Evolutionary conservation across 2,329 filamentous ascomycete species (phyloP).

Genomic region (Microsporum audouinii): DNA sequence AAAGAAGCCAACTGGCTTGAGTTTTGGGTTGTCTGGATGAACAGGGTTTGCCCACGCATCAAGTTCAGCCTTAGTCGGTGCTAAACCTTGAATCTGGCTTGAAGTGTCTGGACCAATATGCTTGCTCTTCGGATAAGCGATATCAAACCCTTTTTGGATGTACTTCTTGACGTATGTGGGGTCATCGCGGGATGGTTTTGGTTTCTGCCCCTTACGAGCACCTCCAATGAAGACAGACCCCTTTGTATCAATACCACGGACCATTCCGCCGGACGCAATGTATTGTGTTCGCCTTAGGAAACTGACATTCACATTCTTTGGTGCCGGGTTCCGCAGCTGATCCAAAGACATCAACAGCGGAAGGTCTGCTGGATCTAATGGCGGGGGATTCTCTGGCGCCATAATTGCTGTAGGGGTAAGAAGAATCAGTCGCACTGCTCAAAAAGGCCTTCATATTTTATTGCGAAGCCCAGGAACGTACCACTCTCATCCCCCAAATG

Average conservation of each 20-base stretch:
- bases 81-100: constrained; percentile 43
- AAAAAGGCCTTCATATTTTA: neutral
- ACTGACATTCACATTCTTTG: constrained; percentile 66
- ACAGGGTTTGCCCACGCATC: constrained; percentile 50
- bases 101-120: constrained; percentile 46
- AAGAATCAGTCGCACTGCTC: neutral
- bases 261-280: constrained; percentile 43
- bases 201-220: constrained; percentile 20
- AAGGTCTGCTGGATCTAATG: constrained; percentile 72
- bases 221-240: constrained; percentile 18
- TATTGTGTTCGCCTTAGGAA: constrained; percentile 96
- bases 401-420: constrained; percentile 56
- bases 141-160: constrained; percentile 53
- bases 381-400: constrained; percentile 57
- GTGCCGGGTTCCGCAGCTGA: constrained; percentile 71
- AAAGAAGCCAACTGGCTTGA: constrained; percentile 49
- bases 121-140: constrained; percentile 51
- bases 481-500: constrained; percentile 92
- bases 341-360: constrained; percentile 72
- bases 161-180: constrained; percentile 50
- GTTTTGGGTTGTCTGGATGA: constrained; percentile 46
- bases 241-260: constrained; percentile 25
- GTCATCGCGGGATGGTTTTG: constrained; percentile 40
- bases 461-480: constrained; percentile 28
- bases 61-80: constrained; percentile 42